Conservation (phyloP, 495 filamentous ascomycete species). For the Aspergillus incahuasiensis region DNA sequence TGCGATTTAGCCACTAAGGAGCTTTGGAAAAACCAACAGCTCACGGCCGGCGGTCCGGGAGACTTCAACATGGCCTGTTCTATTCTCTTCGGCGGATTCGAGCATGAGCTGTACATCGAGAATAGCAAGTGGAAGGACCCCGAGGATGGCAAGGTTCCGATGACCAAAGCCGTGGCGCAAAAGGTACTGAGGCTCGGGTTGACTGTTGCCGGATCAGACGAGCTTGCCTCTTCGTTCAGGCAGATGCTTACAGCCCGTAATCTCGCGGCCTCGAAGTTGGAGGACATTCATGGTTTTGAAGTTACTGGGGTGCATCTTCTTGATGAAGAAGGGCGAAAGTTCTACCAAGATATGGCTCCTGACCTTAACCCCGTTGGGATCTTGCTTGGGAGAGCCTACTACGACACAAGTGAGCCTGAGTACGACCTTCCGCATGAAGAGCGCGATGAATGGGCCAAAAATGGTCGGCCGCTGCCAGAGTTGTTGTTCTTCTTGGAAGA, state of each 20-base stretch:
- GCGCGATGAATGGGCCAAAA: conserved; percentile 24
- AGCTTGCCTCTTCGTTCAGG: conserved; percentile 29
- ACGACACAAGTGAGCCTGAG: conserved; percentile 30
- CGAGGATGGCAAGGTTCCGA: conserved; percentile 21
- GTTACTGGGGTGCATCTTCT: conserved; percentile 44
- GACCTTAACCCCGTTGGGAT: conserved; percentile 42
- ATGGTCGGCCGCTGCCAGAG: conserved; percentile 23
- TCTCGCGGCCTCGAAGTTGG: conserved; percentile 31
- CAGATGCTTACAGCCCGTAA: conserved; percentile 15
- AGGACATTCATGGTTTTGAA: conserved; percentile 53
- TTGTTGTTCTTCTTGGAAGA: conserved; percentile 68
- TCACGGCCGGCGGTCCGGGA: conserved; percentile 57
- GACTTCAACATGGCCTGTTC: conserved; percentile 67
- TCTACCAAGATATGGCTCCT: conserved; percentile 39
- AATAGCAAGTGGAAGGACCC: conserved; percentile 21
- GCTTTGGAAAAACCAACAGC: conserved; percentile 49
- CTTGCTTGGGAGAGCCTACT: conserved; percentile 39
- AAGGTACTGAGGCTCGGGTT: conserved; percentile 43
- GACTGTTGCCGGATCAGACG: conserved; percentile 36
- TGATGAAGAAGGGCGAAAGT: conserved; percentile 28
- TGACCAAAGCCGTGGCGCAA: conserved; percentile 35
- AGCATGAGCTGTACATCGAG: conserved; percentile 30
- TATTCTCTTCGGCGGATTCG: conserved; percentile 52
- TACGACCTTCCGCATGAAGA: conserved; percentile 45
- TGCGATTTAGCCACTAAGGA: conserved; percentile 68